Evolutionary conservation across 192 early-diverging fungal species (phyloP).

Genomic region (Haplosporangium gracile): DNA sequence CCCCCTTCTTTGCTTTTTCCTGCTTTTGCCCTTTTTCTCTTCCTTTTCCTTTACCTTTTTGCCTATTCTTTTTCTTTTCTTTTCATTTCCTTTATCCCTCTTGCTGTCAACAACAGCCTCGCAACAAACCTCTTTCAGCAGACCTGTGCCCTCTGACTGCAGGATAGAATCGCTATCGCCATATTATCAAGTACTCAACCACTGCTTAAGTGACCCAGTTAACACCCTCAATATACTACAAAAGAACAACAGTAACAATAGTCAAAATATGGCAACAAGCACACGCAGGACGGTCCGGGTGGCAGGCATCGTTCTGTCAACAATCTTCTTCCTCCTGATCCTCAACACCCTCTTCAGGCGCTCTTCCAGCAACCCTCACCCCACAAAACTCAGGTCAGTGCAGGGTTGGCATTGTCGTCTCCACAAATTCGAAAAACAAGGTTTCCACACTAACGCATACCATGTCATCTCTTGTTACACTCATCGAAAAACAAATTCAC

Average conservation of each 20-base stretch:
- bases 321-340: slow-evolving; percentile 8
- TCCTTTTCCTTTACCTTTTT: too few relatives aligned
- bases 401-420: too few relatives aligned
- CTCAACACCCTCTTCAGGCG: slow-evolving; percentile 14
- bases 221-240: neutral
- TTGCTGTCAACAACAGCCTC: too few relatives aligned
- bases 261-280: neutral
- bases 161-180: neutral
- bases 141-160: too few relatives aligned
- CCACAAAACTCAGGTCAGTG: slow-evolving; percentile 21
- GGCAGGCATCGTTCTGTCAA: slow-evolving; percentile 3
- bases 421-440: too few relatives aligned
- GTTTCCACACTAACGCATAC: too few relatives aligned
- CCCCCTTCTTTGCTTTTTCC: too few relatives aligned
- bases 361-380: slow-evolving; percentile 1
- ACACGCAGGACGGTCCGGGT: slow-evolving; percentile 16
- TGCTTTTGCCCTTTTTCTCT: too few relatives aligned
- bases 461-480: neutral
- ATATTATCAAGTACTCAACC: neutral
- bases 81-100: too few relatives aligned
- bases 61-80: too few relatives aligned
- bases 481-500: neutral
- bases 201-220: neutral
- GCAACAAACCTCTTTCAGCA: too few relatives aligned
- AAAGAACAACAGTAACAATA: neutral